phyloP scores from a whole-genome alignment of 805 yeast species.

The Spathaspora hagerdaliae region DNA sequence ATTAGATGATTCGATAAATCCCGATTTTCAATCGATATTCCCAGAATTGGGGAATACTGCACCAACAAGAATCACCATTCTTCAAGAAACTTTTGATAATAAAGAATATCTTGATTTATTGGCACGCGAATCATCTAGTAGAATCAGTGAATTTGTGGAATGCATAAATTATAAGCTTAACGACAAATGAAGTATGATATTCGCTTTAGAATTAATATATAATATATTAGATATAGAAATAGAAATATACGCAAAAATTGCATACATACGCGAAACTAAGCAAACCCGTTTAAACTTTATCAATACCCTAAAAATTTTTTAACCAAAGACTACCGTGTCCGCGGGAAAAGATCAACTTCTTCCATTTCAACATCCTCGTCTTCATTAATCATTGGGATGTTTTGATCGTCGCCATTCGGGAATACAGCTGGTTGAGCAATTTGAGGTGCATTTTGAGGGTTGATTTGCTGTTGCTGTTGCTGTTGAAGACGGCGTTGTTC shows the following conservation, averaged over 20 bases:
- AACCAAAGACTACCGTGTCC: conserved; percentile 3
- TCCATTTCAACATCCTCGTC: conserved; percentile 33
- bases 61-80: too few species aligned
- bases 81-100: neutral
- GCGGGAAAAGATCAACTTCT: conserved; percentile 20
- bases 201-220: too few species aligned
- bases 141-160: neutral
- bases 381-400: conserved; percentile 17
- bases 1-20: neutral
- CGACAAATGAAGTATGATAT: too few species aligned
- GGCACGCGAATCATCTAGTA: neutral
- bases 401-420: conserved; percentile 20
- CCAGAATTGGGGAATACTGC: too few species aligned
- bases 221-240: too few species aligned
- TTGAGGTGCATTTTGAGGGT: conserved; percentile 37
- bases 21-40: too few species aligned
- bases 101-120: neutral
- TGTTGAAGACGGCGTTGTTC: neutral
- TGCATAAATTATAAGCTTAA: neutral
- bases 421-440: conserved; percentile 40
- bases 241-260: too few species aligned
- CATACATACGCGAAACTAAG: too few species aligned
- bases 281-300: too few species aligned
- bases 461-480: conserved; percentile 8
- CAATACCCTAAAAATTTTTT: too few species aligned